A percentile compares a stretch with the other conserved stretches of the same genome.
phyloP scores from a whole-genome alignment of 2,329 filamentous ascomycete species.

The Apiospora phragmitis region DNA sequence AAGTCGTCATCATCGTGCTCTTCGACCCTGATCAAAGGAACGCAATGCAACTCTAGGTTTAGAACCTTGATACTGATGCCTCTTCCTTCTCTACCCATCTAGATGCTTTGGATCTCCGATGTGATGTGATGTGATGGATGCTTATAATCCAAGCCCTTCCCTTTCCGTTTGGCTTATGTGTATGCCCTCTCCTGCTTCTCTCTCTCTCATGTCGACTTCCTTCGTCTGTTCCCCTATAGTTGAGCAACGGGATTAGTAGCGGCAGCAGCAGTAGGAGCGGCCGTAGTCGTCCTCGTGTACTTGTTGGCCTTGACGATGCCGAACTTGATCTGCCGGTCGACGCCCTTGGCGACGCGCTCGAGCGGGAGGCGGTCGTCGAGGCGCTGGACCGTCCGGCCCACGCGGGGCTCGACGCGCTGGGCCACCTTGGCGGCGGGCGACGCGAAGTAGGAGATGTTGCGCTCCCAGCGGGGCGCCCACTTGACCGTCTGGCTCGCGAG shows the following conservation, averaged over 20 bases:
- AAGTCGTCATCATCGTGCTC: neutral
- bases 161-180: neutral
- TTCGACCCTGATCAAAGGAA: neutral
- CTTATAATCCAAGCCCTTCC: neutral
- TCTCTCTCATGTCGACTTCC: neutral
- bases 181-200: neutral
- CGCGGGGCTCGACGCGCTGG: slow-evolving; percentile 49
- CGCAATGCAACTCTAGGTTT: neutral
- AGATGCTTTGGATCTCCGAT: neutral
- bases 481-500: slow-evolving; percentile 54
- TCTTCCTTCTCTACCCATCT: neutral
- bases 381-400: slow-evolving; percentile 44
- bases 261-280: neutral
- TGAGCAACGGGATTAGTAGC: neutral
- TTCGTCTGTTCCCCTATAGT: neutral
- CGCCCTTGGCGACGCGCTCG: slow-evolving; percentile 49
- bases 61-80: neutral
- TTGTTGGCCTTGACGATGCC: slow-evolving; percentile 38
- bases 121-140: neutral
- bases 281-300: neutral
- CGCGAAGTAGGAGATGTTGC: slow-evolving; percentile 55
- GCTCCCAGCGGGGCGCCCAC: slow-evolving; percentile 62
- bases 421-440: slow-evolving; percentile 48
- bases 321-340: slow-evolving; percentile 48
- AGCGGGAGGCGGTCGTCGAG: slow-evolving; percentile 50